Conservation (phyloP, 1,284 basidiomycete species). For the Malassezia arunalokei region DNA sequence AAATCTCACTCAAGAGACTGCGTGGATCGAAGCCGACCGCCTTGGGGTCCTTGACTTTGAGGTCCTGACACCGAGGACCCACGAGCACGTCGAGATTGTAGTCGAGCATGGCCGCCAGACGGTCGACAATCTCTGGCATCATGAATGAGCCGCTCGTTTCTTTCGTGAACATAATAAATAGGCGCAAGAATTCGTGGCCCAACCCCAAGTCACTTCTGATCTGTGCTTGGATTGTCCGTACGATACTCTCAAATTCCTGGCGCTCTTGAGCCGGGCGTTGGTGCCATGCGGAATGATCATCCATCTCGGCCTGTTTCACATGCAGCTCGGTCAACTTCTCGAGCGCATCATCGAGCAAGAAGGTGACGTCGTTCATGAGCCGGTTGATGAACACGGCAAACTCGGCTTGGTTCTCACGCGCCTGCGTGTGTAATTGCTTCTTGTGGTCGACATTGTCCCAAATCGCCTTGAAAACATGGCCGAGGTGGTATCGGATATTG, state of each 20-base stretch:
- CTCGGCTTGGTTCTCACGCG: conserved; percentile 20
- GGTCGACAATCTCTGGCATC: conserved; percentile 88
- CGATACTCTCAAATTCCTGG: conserved; percentile 67
- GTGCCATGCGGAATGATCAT: conserved; percentile 59
- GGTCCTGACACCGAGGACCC: conserved; percentile 66
- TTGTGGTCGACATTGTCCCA: conserved; percentile 42
- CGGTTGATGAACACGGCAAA: conserved; percentile 82
- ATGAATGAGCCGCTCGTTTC: conserved; percentile 87
- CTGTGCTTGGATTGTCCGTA: conserved; percentile 67
- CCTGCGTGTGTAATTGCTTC: conserved; percentile 30
- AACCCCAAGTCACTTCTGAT: conserved; percentile 76
- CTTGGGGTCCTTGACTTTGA: conserved; percentile 74
- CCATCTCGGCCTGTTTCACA: conserved; percentile 72
- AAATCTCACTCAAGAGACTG: conserved; percentile 68
- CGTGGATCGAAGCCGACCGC: conserved; percentile 82
- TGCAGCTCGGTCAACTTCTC: conserved; percentile 78
- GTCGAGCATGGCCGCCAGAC: conserved; percentile 89
- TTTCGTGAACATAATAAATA: conserved; percentile 81
- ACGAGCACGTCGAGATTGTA: conserved; percentile 83
- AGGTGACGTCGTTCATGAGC: conserved; percentile 98
- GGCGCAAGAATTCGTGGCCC: conserved; percentile 71
- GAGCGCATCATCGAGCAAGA: conserved; percentile 90
- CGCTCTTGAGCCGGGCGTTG: conserved; percentile 58
- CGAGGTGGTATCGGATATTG: conserved; percentile 54
- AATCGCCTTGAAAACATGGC: conserved; percentile 39